Conservation (phyloP, 441 rosid species). For the Adansonia rubrostipa region DNA sequence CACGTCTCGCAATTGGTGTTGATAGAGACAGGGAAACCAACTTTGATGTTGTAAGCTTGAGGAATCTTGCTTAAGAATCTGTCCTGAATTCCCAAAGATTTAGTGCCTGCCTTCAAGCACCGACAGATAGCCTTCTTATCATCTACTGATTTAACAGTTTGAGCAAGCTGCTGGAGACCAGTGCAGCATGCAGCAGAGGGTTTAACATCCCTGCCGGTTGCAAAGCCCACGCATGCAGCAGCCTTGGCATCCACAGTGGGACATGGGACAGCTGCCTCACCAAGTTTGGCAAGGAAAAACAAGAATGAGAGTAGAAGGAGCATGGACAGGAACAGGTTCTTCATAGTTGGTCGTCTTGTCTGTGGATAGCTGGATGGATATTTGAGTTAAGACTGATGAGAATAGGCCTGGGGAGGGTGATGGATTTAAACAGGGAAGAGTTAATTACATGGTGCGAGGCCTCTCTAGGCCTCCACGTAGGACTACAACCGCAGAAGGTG, state of each 20-base stretch:
- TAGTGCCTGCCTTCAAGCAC: slow-evolving; percentile 39
- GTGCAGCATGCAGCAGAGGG: slow-evolving; percentile 38
- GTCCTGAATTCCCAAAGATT: slow-evolving; percentile 37
- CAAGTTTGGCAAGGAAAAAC: not conserved
- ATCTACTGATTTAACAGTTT: slow-evolving; percentile 30
- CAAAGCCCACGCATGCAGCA: slow-evolving; percentile 38
- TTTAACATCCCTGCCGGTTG: slow-evolving; percentile 34
- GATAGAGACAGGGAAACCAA: slow-evolving; percentile 44
- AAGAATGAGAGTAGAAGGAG: not conserved
- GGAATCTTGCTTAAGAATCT: slow-evolving; percentile 43
- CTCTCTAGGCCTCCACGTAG: too few species aligned
- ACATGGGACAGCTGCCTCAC: slow-evolving; percentile 34
- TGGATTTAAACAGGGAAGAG: not conserved
- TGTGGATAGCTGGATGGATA: not conserved
- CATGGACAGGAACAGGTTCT: not conserved
- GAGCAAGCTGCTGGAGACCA: slow-evolving; percentile 37
- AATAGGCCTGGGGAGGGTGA: not conserved
- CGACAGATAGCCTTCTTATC: slow-evolving; percentile 45
- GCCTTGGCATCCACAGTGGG: slow-evolving; percentile 33
- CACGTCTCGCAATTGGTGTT: slow-evolving; percentile 40
- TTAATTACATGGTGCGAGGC: not conserved
- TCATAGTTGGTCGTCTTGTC: not conserved
- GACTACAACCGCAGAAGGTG: rapidly evolving
- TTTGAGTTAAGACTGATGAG: not conserved
- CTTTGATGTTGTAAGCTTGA: slow-evolving; percentile 40